Evolutionary conservation across 495 filamentous ascomycete species (phyloP).

Genomic region (Chaetomium fimeti): DNA sequence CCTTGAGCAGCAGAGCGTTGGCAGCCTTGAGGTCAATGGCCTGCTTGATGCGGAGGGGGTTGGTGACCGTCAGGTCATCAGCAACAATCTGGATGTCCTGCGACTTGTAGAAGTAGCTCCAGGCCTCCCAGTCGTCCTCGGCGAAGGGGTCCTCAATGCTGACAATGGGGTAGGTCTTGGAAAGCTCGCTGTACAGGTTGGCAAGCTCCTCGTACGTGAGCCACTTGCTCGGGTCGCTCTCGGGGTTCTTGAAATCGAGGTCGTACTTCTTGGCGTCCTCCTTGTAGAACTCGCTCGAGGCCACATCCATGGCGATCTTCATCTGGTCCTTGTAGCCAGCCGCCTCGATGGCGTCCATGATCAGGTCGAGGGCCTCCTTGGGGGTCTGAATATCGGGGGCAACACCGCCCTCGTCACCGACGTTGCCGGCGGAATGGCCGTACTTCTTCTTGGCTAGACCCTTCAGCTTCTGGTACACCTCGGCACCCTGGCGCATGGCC

Average conservation of each 20-base stretch:
- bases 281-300: conserved; percentile 99
- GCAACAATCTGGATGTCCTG: conserved; percentile 98
- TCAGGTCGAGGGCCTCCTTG: conserved; percentile 95
- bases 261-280: conserved; percentile 97
- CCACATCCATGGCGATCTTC: conserved; percentile 98
- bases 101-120: conserved; percentile 99
- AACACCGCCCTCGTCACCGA: conserved; percentile 99
- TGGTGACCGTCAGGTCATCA: conserved; percentile 92
- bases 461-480: conserved; percentile 99
- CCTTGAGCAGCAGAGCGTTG: conserved; percentile 97
- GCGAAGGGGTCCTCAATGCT: conserved; percentile 69
- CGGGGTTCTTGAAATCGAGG: conserved; percentile 99
- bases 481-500: conserved; percentile 90
- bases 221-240: conserved; percentile 92
- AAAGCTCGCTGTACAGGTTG: conserved; percentile 83
- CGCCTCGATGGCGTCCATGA: conserved; percentile 88
- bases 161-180: conserved; percentile 96
- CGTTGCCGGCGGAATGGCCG: conserved; percentile 96
- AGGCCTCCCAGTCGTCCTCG: conserved; percentile 88
- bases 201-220: conserved; percentile 98
- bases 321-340: conserved; percentile 94
- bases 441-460: conserved; percentile 98
- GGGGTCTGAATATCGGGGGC: conserved; percentile 97
- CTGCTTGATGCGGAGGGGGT: conserved; percentile 99
- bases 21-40: conserved; percentile 98